Base-by-base conservation (phyloP, 345 rosid genomes). In the Boechera divaricarpa region DNA sequence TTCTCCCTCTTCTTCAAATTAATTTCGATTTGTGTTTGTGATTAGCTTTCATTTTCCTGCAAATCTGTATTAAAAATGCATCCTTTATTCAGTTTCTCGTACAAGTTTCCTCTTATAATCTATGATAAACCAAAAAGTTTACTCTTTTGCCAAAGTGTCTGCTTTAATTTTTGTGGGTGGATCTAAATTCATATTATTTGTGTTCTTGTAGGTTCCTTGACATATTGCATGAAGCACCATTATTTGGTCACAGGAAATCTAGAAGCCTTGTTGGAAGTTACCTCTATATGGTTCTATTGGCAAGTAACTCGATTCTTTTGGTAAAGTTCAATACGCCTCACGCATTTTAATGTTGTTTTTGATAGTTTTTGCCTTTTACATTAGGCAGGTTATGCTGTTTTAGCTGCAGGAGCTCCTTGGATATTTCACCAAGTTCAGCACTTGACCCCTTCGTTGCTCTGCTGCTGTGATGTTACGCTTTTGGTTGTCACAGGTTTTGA, bases 191-290 rank as follows among this genome's bases (percentile, higher is more conserved):
- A n/a, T 18, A 16, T 11, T 64, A 15, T 7, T 69, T 73, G 56
- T 60, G 33, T 11, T 55, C 36, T n/a, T 73, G 45, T 56, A 91
- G 98, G 85, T 94, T 94, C 68, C 87, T 90, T 44, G 97, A 94
- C 79, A 94, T 94, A 78, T 85, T 94, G 59, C 94, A 94, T 33
- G 98, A 94, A 73, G 97, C 98, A 74, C 94, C 98, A 60, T 77
- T 94, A 48, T 86, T 90, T n/a, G 97, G 94, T 81, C 93, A 90
- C 81, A 86, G 96, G 83, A 91, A 92, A 87, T 86, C 92, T 28
- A 87, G 90, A 78, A 86, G 89, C 68, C 76, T 94, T 57, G 71
- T 90, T 64, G 97, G 97, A 48, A 86, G 97, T 68, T 80, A 91
- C 67, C 73, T 87, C 47, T 91, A 85, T 85, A 86, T 86, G 68